Conservation (phyloP, 2,329 filamentous ascomycete genomes). For the Didymella segeticola region DNA sequence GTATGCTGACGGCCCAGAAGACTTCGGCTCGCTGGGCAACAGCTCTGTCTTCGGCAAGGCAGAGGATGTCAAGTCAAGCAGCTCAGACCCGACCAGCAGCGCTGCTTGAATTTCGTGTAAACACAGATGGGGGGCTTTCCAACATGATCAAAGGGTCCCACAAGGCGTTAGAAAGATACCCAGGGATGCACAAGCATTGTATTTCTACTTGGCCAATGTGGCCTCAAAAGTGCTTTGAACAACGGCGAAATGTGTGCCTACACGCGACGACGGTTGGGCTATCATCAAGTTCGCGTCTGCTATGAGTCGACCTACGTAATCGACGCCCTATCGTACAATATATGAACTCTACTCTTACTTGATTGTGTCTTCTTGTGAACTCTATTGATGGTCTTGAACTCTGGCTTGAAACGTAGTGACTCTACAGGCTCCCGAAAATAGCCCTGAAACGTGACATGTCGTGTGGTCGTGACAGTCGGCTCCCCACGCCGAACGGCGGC, state of each 20-base stretch:
- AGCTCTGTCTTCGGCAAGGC: not conserved
- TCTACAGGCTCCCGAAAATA: not conserved
- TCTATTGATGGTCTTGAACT: not conserved
- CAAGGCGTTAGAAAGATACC: not conserved
- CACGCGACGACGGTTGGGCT: not conserved
- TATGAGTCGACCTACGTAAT: not conserved
- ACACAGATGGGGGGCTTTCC: not conserved
- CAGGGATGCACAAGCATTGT: not conserved
- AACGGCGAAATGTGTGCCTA: not conserved
- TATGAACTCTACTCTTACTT: not conserved
- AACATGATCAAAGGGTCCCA: not conserved
- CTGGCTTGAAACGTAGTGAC: not conserved
- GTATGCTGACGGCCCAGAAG: constrained; percentile 8
- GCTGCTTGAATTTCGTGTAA: not conserved
- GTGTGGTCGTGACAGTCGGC: constrained; percentile 14
- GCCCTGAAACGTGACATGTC: constrained; percentile 5
- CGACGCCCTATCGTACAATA: not conserved
- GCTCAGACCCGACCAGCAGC: not conserved
- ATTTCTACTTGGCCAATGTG: not conserved
- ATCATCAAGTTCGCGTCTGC: not conserved
- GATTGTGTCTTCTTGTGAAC: not conserved
- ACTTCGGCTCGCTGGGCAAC: not conserved
- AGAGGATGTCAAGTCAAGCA: not conserved
- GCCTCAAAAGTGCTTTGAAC: not conserved
- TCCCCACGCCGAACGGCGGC: constrained; percentile 10